phyloP scores from a whole-genome alignment of 108 stramenopile genomes.

The Aureococcus anophagefferens region DNA sequence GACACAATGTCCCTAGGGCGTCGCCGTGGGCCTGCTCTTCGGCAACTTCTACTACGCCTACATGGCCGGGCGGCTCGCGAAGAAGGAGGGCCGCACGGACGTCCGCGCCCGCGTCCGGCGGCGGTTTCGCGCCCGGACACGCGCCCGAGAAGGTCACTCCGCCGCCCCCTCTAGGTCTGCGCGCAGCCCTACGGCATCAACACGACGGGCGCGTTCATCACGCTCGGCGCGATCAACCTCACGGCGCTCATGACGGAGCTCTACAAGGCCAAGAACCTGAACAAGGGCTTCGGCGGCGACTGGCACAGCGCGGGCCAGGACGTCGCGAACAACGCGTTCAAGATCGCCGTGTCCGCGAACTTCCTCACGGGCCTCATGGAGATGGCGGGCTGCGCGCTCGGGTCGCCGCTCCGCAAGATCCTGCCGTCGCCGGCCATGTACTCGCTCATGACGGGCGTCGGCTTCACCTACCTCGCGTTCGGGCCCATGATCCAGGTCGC shows the following conservation, averaged over 20 bases:
- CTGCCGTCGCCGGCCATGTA: constrained; percentile 38
- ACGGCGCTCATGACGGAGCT: constrained; percentile 25
- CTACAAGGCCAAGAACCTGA: constrained; percentile 15
- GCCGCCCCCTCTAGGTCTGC: too few species aligned
- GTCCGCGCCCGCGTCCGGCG: too few species aligned
- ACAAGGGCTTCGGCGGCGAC: constrained; percentile 2
- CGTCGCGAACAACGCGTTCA: constrained; percentile 33
- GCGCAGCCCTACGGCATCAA: constrained; percentile 69
- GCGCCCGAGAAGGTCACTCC: too few species aligned
- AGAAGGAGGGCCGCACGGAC: constrained; percentile 21
- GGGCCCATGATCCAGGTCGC: constrained; percentile 20
- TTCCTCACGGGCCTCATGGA: constrained; percentile 54
- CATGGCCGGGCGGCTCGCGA: constrained; percentile 40
- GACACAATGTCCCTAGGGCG: too few species aligned
- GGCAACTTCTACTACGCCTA: constrained; percentile 51
- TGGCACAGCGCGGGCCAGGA: constrained; percentile 9
- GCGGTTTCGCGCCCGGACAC: too few species aligned
- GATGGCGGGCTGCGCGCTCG: constrained; percentile 32
- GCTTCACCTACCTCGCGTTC: constrained; percentile 43
- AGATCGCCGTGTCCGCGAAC: constrained; percentile 52
- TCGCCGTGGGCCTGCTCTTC: constrained; percentile 45
- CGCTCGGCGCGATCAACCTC: constrained; percentile 51
- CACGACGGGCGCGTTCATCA: constrained; percentile 59
- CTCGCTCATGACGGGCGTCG: constrained; percentile 48
- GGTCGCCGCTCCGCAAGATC: constrained; percentile 24